These are phyloP conservation scores for Nakazawaea molendinolei DNA, from an alignment of 805 yeast genomes.

Conservation along the genomic window DNA sequence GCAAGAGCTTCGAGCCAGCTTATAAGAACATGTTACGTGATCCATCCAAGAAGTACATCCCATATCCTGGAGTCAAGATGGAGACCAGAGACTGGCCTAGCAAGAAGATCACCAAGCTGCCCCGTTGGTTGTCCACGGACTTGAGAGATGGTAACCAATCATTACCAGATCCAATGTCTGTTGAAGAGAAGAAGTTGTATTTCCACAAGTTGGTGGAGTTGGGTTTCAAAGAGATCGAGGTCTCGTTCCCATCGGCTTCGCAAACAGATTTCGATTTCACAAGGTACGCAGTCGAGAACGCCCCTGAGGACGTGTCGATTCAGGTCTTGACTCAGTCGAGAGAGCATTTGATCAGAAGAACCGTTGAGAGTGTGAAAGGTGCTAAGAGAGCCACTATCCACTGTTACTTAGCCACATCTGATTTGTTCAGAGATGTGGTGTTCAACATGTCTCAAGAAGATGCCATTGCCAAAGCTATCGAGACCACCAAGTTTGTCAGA, in stretches of 20 bases:
- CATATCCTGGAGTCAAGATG: constrained; percentile 48
- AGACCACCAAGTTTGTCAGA: constrained; percentile 60
- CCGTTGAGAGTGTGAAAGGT: constrained; percentile 67
- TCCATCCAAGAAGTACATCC: constrained; percentile 56
- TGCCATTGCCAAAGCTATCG: constrained; percentile 62
- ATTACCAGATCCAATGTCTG: constrained; percentile 76
- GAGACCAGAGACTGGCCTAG: constrained; percentile 70
- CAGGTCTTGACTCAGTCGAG: constrained; percentile 76
- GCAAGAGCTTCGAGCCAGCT: constrained; percentile 8
- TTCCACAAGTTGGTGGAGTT: constrained; percentile 65
- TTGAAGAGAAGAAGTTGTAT: constrained; percentile 66
- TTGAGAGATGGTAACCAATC: constrained; percentile 80
- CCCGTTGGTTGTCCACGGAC: constrained; percentile 77
- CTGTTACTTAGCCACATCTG: constrained; percentile 71
- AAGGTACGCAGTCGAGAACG: constrained; percentile 69
- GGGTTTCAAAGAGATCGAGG: constrained; percentile 79
- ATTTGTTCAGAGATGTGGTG: constrained; percentile 67
- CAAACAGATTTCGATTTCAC: constrained; percentile 82
- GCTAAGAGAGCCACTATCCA: constrained; percentile 70
- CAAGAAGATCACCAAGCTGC: constrained; percentile 59
- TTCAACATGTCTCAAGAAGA: constrained; percentile 67
- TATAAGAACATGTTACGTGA: constrained; percentile 50
- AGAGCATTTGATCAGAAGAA: constrained; percentile 65
- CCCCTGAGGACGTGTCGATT: constrained; percentile 68
- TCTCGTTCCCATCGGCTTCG: constrained; percentile 74